These are phyloP conservation scores for Diaporthe australafricana DNA, from an alignment of 2,329 filamentous ascomycete species.

Conservation along the genomic window DNA sequence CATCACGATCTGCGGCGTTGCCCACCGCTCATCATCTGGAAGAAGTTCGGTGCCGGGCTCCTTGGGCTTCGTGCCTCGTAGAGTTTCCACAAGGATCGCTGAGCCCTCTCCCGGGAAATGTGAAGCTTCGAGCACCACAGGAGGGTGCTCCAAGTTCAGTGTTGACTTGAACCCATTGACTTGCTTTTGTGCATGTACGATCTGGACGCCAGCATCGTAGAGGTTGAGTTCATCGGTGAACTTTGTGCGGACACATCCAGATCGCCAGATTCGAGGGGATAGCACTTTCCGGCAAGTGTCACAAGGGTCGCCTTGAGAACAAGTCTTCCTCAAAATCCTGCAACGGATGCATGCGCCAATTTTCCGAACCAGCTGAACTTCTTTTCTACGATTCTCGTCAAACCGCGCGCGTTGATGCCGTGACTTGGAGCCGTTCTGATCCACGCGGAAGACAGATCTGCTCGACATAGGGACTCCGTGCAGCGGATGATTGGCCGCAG, in stretches of 20 bases:
- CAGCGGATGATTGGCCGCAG: conserved; percentile 23
- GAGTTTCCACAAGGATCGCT: conserved; percentile 55
- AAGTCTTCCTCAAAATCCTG: conserved; percentile 74
- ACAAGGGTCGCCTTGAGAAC: conserved; percentile 72
- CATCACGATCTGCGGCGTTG: conserved; percentile 59
- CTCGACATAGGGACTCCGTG: conserved; percentile 37
- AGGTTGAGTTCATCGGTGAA: conserved; percentile 71
- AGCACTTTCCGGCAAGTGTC: conserved; percentile 73
- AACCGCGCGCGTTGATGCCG: conserved; percentile 69
- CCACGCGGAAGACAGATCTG: conserved; percentile 62
- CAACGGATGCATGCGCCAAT: conserved; percentile 75
- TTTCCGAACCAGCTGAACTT: conserved; percentile 74
- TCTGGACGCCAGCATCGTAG: conserved; percentile 73
- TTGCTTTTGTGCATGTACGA: conserved; percentile 70
- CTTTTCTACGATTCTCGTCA: conserved; percentile 67
- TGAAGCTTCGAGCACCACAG: conserved; percentile 65
- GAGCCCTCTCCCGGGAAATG: conserved; percentile 67
- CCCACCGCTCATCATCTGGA: conserved; percentile 48
- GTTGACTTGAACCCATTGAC: conserved; percentile 66
- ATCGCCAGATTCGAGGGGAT: conserved; percentile 73
- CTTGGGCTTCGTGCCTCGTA: conserved; percentile 51
- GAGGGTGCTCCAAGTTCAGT: conserved; percentile 60
- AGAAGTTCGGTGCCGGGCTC: conserved; percentile 49
- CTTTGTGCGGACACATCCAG: conserved; percentile 71
- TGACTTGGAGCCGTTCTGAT: conserved; percentile 59